These are phyloP conservation scores for Trametopsis cervina DNA, from an alignment of 768 basidiomycete genomes.

Conservation along the genomic window DNA sequence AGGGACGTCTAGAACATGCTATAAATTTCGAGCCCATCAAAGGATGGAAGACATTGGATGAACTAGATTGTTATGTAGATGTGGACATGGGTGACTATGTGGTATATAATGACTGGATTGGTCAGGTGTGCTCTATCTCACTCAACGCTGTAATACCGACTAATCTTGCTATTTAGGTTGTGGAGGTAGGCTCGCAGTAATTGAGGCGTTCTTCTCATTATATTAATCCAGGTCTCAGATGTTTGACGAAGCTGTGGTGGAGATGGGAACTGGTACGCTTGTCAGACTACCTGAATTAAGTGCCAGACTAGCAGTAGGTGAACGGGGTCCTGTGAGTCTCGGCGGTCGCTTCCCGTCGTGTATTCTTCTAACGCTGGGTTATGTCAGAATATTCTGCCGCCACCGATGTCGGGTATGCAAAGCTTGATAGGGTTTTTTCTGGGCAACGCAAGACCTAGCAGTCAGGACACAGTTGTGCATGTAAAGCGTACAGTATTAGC, in stretches of 20 bases:
- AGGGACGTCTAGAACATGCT: constrained; percentile 67
- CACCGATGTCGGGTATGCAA: constrained; percentile 37
- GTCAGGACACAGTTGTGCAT: constrained; percentile 58
- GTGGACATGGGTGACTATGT: constrained; percentile 81
- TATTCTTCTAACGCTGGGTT: constrained; percentile 7
- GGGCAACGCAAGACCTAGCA: constrained; percentile 35
- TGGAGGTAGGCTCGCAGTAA: constrained; percentile 56
- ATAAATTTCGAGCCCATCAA: constrained; percentile 53
- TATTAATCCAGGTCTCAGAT: constrained; percentile 38
- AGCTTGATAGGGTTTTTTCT: constrained; percentile 40
- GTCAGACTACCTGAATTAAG: constrained; percentile 73
- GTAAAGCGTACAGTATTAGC: constrained; percentile 75
- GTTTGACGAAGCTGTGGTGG: constrained; percentile 75
- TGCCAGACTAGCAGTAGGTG: constrained; percentile 68
- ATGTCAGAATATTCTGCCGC: constrained; percentile 54
- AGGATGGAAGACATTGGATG: constrained; percentile 55
- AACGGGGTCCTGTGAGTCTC: constrained; percentile 58
- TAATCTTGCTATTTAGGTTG: constrained; percentile 38
- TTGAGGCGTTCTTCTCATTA: constrained; percentile 1
- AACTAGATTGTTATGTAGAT: constrained; percentile 49
- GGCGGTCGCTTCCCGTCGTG: not conserved
- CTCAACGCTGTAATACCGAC: not conserved
- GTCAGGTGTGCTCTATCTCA: constrained; percentile 51
- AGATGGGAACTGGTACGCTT: constrained; percentile 57
- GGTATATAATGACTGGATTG: constrained; percentile 79